Percentiles rank a stretch among this genome's conserved stretches.
phyloP scores from a whole-genome alignment of 2,329 filamentous ascomycete species.

The Penicillium brevicompactum region DNA sequence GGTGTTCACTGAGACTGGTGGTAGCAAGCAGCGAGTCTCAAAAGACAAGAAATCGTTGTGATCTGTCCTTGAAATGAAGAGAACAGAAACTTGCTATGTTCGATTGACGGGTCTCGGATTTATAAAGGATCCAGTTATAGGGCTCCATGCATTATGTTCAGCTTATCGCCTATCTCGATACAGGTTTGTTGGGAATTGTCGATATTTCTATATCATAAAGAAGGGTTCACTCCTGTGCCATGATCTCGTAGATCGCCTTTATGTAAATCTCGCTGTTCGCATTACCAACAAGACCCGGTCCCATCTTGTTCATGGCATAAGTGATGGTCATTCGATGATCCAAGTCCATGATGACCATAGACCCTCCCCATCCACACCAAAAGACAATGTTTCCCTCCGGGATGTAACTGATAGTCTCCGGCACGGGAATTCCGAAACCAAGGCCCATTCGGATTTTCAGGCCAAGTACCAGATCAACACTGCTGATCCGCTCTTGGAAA shows the following conservation, averaged over 20 bases:
- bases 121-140: too few relatives aligned
- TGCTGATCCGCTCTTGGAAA: constrained; percentile 48
- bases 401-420: constrained; percentile 26
- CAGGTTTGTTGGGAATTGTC: too few relatives aligned
- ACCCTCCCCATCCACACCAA: constrained; percentile 53
- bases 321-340: constrained; percentile 46
- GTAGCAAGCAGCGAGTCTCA: constrained; percentile 33
- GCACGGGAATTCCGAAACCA: constrained; percentile 43
- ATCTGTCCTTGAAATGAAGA: background rate
- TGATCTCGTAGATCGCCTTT: constrained; percentile 33
- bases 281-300: constrained; percentile 31
- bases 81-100: too few relatives aligned
- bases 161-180: background rate
- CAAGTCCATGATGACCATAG: constrained; percentile 47
- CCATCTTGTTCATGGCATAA: constrained; percentile 53
- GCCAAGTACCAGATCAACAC: constrained; percentile 44
- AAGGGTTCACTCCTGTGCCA: background rate
- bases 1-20: constrained; percentile 39
- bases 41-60: constrained; percentile 31
- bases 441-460: constrained; percentile 44
- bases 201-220: background rate
- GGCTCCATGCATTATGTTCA: background rate
- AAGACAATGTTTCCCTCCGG: constrained; percentile 39
- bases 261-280: constrained; percentile 31
- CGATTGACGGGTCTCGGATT: too few relatives aligned